Evolutionary conservation across 2,329 filamentous ascomycete species (phyloP).

Genomic region (Verticillium klebahnii): DNA sequence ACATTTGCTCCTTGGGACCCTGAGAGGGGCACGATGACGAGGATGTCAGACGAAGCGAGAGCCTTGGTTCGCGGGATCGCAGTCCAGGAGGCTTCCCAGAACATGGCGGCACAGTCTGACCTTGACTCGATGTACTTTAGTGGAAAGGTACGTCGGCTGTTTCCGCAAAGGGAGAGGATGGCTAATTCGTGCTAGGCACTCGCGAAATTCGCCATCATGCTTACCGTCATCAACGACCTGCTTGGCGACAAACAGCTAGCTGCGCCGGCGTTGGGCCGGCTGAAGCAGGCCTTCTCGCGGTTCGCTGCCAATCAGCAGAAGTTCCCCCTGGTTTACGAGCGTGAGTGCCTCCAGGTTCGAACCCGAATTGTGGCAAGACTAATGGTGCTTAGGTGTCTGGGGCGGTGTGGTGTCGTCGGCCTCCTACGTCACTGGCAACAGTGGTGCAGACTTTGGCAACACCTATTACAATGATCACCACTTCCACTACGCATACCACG

Average conservation of each 20-base stretch:
- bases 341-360: conserved; percentile 28
- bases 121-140: conserved; percentile 89
- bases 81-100: conserved; percentile 68
- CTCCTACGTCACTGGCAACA: conserved; percentile 64
- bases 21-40: conserved; percentile 36
- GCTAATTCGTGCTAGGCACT: conserved; percentile 43
- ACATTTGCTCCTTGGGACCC: conserved; percentile 76
- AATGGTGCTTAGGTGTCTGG: conserved; percentile 52
- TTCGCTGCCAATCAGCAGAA: conserved; percentile 66
- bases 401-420: conserved; percentile 76
- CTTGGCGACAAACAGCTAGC: conserved; percentile 54
- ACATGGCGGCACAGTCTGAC: conserved; percentile 69
- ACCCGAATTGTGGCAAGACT: background rate
- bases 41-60: conserved; percentile 50
- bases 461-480: conserved; percentile 76
- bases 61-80: conserved; percentile 57
- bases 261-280: conserved; percentile 49
- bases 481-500: conserved; percentile 83
- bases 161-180: background rate
- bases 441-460: conserved; percentile 82
- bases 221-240: conserved; percentile 62
- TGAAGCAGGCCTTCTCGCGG: conserved; percentile 62
- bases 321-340: conserved; percentile 61
- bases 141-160: conserved; percentile 59
- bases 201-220: conserved; percentile 68